A percentile compares a stretch with the other conserved stretches of the same genome.
These are phyloP conservation scores for Pyronema omphalodes DNA, from an alignment of 495 filamentous ascomycete genomes.

Conservation along the genomic window DNA sequence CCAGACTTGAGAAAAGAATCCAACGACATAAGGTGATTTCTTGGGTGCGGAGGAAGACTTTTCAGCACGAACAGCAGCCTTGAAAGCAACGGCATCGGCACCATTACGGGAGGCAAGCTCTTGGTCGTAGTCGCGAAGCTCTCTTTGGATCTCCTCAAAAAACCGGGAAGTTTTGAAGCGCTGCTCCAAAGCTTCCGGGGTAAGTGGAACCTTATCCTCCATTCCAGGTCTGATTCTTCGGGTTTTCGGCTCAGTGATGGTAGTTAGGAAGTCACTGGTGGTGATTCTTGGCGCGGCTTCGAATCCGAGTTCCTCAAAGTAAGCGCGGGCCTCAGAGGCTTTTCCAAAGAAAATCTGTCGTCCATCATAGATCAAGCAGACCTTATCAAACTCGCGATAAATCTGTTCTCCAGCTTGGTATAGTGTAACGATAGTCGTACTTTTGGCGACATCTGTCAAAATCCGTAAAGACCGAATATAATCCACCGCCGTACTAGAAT, in stretches of 20 bases:
- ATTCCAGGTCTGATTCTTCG: slow-evolving; percentile 44
- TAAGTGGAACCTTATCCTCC: slow-evolving; percentile 43
- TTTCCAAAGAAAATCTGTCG: slow-evolving; percentile 50
- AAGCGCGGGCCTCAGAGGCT: slow-evolving; percentile 42
- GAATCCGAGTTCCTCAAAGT: slow-evolving; percentile 54
- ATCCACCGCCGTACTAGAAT: slow-evolving; percentile 33
- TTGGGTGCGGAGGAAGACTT: slow-evolving; percentile 50
- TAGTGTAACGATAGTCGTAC: slow-evolving; percentile 62
- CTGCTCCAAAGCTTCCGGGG: slow-evolving; percentile 42
- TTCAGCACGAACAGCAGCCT: slow-evolving; percentile 45
- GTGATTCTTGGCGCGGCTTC: slow-evolving; percentile 47
- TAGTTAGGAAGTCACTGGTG: slow-evolving; percentile 60
- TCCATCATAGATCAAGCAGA: slow-evolving; percentile 45
- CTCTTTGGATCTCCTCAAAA: slow-evolving; percentile 28
- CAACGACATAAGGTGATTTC: slow-evolving; percentile 44
- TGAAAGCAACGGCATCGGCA: slow-evolving; percentile 49
- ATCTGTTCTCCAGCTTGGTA: slow-evolving; percentile 60
- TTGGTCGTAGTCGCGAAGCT: slow-evolving; percentile 42
- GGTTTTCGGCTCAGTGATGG: slow-evolving; percentile 57
- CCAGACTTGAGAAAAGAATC: slow-evolving; percentile 39
- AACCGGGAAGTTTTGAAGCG: slow-evolving; percentile 35
- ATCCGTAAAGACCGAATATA: slow-evolving; percentile 32
- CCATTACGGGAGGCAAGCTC: slow-evolving; percentile 37
- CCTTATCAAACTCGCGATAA: slow-evolving; percentile 55
- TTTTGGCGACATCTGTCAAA: slow-evolving; percentile 66